A percentile compares a stretch with the other conserved stretches of the same genome.
These are phyloP conservation scores for Blepharisma stoltei DNA, from an alignment of 73 alveolate species.

Conservation along the genomic window DNA sequence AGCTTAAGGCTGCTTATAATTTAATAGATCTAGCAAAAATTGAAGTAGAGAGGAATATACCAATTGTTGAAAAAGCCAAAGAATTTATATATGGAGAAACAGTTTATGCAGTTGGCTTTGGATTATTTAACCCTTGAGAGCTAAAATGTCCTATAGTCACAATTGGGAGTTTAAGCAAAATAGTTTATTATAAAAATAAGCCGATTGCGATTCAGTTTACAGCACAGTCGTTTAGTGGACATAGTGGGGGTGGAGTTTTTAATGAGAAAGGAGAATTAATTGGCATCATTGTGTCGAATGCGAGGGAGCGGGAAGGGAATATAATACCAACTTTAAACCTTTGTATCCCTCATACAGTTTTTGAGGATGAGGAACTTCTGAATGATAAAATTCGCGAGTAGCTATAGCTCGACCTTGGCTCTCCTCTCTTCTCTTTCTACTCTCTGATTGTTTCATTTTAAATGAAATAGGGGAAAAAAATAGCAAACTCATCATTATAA, in stretches of 20 bases:
- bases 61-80: background rate
- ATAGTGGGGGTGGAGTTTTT: constrained; percentile 15
- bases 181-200: background rate
- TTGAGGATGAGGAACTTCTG: background rate
- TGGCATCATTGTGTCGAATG: constrained; percentile 5
- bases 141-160: background rate
- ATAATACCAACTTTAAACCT: background rate
- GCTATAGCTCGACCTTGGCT: too few species aligned
- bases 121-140: background rate
- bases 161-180: background rate
- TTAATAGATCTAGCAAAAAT: background rate
- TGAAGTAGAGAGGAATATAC: background rate
- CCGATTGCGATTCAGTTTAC: background rate
- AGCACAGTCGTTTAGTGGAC: constrained; percentile 2
- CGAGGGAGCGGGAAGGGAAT: background rate
- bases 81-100: background rate
- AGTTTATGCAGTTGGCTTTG: constrained; percentile 21
- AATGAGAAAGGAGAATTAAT: background rate
- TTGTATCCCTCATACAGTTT: background rate
- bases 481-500: too few species aligned
- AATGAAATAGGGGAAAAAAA: too few species aligned
- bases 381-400: too few species aligned
- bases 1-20: background rate
- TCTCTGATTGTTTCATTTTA: too few species aligned
- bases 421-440: too few species aligned